Evolutionary conservation across 2,329 filamentous ascomycete genomes (phyloP).

Genomic region (Tolypocladium paradoxum): DNA sequence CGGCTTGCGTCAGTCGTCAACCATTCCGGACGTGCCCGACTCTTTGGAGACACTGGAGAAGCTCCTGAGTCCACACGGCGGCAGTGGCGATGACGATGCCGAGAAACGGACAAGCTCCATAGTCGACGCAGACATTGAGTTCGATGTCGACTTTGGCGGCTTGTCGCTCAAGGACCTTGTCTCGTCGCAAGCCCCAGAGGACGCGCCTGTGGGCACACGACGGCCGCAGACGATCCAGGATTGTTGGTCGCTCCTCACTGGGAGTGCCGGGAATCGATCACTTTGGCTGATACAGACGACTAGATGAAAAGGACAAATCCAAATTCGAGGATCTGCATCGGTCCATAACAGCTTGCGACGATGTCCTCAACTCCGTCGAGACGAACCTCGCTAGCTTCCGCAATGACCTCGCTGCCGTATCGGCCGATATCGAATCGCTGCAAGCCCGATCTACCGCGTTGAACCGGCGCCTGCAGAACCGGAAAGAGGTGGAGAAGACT

Average conservation of each 20-base stretch:
- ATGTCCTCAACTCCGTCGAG: slow-evolving; percentile 87
- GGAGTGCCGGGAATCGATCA: not conserved
- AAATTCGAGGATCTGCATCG: slow-evolving; percentile 85
- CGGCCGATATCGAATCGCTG: slow-evolving; percentile 87
- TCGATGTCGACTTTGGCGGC: slow-evolving; percentile 68
- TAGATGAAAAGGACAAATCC: slow-evolving; percentile 69
- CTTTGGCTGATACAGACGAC: not conserved
- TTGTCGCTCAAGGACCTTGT: slow-evolving; percentile 67
- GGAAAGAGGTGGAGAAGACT: slow-evolving; percentile 79
- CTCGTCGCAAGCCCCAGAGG: slow-evolving; percentile 17
- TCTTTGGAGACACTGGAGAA: slow-evolving; percentile 58
- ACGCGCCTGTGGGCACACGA: slow-evolving; percentile 19
- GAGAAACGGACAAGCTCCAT: slow-evolving; percentile 15
- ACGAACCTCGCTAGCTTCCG: slow-evolving; percentile 87
- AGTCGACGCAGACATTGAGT: slow-evolving; percentile 43
- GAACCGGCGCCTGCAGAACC: slow-evolving; percentile 77
- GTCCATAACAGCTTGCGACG: slow-evolving; percentile 83
- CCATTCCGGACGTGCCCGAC: slow-evolving; percentile 43
- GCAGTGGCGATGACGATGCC: slow-evolving; percentile 6
- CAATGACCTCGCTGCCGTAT: slow-evolving; percentile 83
- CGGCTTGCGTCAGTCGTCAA: slow-evolving; percentile 48
- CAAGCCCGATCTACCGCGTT: slow-evolving; percentile 77
- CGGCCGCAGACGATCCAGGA: slow-evolving; percentile 57
- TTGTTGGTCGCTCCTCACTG: slow-evolving; percentile 40
- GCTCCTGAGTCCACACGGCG: slow-evolving; percentile 24